Percentiles rank a stretch among this genome's conserved stretches.
Conservation (phyloP, 345 rosid species). For the Ricinus communis region DNA sequence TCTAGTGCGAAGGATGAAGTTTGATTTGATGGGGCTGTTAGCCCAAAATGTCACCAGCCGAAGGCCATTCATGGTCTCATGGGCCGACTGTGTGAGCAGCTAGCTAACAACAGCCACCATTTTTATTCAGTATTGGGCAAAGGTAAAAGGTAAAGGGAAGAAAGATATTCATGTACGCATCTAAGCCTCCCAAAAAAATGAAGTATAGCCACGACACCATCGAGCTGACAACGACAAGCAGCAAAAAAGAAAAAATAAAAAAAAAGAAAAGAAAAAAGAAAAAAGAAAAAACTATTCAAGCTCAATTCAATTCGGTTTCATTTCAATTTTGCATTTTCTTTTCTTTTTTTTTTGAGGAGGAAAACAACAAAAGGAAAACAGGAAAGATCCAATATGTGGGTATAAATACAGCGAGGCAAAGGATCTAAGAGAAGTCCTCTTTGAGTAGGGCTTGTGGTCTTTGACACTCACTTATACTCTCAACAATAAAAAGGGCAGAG, state of each 20-base stretch:
- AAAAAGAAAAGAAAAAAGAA: too few relatives aligned
- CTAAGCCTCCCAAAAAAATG: not conserved
- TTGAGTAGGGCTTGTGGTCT: conserved; percentile 40
- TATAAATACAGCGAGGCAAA: conserved; percentile 28
- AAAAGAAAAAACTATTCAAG: not conserved
- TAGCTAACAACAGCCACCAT: not conserved
- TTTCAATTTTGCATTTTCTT: not conserved
- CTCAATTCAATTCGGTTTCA: conserved; percentile 1
- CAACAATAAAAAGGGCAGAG: conserved; percentile 2
- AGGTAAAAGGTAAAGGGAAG: not conserved
- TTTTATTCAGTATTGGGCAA: not conserved
- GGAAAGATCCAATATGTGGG: conserved; percentile 7
- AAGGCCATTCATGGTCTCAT: too few relatives aligned
- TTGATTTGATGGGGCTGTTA: not conserved
- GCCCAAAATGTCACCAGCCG: not conserved
- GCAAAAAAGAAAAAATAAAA: too few relatives aligned
- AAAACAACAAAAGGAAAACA: not conserved
- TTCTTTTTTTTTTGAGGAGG: not conserved
- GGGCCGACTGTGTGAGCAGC: not conserved
- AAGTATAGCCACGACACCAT: not conserved
- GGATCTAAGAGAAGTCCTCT: conserved; percentile 23
- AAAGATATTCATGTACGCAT: not conserved
- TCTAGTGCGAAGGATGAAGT: too few relatives aligned
- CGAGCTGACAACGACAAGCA: conserved; percentile 5
- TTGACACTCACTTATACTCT: conserved; percentile 6